Base-by-base conservation (phyloP, 306 rosid species). In the Rubus parviflorus region DNA sequence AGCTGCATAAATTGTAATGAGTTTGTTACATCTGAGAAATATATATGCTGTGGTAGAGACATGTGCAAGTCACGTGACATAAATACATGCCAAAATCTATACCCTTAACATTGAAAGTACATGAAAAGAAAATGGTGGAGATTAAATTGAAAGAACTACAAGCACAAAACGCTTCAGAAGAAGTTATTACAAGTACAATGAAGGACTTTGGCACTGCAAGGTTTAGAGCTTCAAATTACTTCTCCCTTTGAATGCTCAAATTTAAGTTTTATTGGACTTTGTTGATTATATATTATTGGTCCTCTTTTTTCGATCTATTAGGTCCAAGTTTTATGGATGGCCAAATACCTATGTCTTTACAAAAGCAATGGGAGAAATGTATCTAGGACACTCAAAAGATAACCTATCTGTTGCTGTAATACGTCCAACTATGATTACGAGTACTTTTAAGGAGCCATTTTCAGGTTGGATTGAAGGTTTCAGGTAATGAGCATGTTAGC, bases 361-460 rank as follows among this genome's bases (percentile, higher is more conserved):
- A 9, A 85, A 85, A 47, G 89, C 86, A 38, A 79, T 83, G 83
- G 91, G 93, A 73, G 89, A 89, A 47, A 85, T 88, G 81, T 7
- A 78, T 48, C 0, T 83, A 35, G 41, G 37, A 5, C 70, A 75
- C 15, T 58, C 9, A 3, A 79, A 72, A 54, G 76, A 65, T 8
- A 78, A 74, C 0, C 6, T 85, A 2, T 74, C 89, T 0, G 14
- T 83, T 22, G 35, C 75, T 15, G 68, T 85, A 52, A 2, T 77
- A 52, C 85, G 85, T 0, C 89, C 88, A 2, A 60, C 85, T 16
- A 17, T 61, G 1, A 4, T 88, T 4, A 30, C 23, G 0, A 77
- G 87, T 9, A 84, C 90, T 5, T 64, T 57, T 62, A 80, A 70
- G 0, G 80, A 88, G 23, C 88, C 92, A 19, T 82, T 86, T 53